Conservation (phyloP, 768 basidiomycete species). For the Porphyrellus cyaneotinctus region DNA sequence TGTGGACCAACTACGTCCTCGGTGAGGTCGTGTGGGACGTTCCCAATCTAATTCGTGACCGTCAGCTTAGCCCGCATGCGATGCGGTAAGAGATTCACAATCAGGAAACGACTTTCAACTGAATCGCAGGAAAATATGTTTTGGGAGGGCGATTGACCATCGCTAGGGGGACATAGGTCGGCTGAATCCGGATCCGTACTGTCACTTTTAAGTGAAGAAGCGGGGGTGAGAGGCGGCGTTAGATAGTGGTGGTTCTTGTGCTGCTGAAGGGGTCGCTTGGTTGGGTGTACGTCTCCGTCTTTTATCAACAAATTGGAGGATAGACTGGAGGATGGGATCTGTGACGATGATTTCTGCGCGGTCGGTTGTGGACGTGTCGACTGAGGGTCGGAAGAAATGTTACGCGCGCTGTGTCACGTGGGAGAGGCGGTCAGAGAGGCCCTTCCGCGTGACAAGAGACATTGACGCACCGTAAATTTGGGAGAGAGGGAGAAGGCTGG, state of each 20-base stretch:
- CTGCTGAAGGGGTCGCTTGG: slow-evolving; percentile 19
- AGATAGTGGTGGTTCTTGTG: slow-evolving; percentile 39
- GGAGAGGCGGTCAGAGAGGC: slow-evolving; percentile 10
- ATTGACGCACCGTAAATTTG: slow-evolving; percentile 56
- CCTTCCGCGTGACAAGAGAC: not conserved
- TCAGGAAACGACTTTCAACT: slow-evolving; percentile 31
- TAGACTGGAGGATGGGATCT: slow-evolving; percentile 12
- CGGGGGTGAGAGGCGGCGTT: slow-evolving; percentile 70
- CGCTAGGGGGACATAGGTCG: slow-evolving; percentile 21
- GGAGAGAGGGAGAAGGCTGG: slow-evolving; percentile 65
- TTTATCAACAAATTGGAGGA: slow-evolving; percentile 11
- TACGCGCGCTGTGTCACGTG: slow-evolving; percentile 26
- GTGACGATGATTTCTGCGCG: slow-evolving; percentile 17
- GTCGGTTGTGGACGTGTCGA: slow-evolving; percentile 27
- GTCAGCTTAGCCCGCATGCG: slow-evolving; percentile 6
- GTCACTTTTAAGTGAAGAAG: slow-evolving; percentile 47
- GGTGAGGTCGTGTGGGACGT: slow-evolving; percentile 34
- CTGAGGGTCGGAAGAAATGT: slow-evolving; percentile 24
- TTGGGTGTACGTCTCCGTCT: slow-evolving; percentile 16
- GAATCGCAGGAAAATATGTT: slow-evolving; percentile 11
- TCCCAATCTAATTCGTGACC: slow-evolving; percentile 34
- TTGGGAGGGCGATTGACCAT: slow-evolving; percentile 19
- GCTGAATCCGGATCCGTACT: slow-evolving; percentile 32
- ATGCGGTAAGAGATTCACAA: slow-evolving; percentile 16
- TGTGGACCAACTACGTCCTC: slow-evolving; percentile 30